Base-by-base conservation (phyloP, 345 rosid genomes). In the Excoecaria cochinchinensis region DNA sequence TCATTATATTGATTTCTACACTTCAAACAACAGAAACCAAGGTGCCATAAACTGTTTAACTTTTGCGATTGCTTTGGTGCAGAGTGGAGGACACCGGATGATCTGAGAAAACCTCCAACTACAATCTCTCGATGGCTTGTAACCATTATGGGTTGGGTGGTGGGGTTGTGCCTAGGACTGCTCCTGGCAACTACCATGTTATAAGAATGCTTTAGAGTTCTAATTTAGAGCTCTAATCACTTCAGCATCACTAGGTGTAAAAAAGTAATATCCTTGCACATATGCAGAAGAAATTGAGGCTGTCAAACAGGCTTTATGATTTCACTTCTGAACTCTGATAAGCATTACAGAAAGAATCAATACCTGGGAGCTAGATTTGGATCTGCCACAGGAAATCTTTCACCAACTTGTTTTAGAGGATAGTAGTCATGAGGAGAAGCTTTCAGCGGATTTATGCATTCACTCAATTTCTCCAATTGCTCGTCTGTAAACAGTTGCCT, bases 331-430 rank as follows among this genome's bases (percentile, higher is more conserved):
- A 36, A 21, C 24, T 60, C 57, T 17, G 16, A 16, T 15, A 25
- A 47, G 39, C 3, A 38, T 3, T 50, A 7, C 15, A 68, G 8
- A 24, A 55, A 21, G 59, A 9, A 48, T 50, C 17, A 72, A 50
- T 78, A 89, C 99, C 95, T 90, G 50, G 97, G 99, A 68, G 76
- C 81, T 90, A 95, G 85, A 53, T 87, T 82, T 36, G 95, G 97
- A 87, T 95, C 95, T 40, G 95, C 95, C 70, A 89, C 74, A 0
- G 97, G 99, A 80, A 92, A 95, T 82, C 97, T 90, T 83, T 95
- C 97, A 0, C 99, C 99, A 5, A 56, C 84, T 69, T 76, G 73
- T 71, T 77, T 85, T 65, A 95, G 85, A 75, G 99, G 99, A 76
- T 95, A 95, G 81, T 95, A 92, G 72, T 95, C 95, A 1, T 91